A percentile compares a stretch with the other conserved stretches of the same genome.
Evolutionary conservation across 208 protist species (phyloP).

Genomic region (Trypanosomatidae sp.): DNA sequence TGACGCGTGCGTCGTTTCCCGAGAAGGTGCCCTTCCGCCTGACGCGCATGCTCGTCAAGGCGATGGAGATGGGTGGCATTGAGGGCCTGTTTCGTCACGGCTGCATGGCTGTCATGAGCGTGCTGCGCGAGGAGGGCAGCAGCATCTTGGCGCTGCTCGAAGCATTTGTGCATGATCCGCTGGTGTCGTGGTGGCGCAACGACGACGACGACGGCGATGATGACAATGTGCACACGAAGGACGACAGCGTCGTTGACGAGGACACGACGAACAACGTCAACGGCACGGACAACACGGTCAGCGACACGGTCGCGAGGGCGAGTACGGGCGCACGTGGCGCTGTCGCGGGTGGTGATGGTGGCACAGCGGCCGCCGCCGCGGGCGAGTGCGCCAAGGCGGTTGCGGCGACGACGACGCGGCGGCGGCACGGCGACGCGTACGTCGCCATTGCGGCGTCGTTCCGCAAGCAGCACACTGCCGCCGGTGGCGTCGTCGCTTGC

Average conservation of each 20-base stretch:
- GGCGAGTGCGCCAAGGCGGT: no score
- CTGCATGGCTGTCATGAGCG: slow-evolving; percentile 96
- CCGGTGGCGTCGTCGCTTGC: no score
- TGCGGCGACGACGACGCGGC: no score
- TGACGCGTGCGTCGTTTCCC: slow-evolving; percentile 95
- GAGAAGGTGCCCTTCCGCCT: slow-evolving; percentile 99
- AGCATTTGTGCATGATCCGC: slow-evolving; percentile 99
- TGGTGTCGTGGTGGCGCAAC: slow-evolving; percentile 98
- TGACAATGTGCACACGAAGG: slow-evolving; percentile 1
- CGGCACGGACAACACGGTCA: neutral
- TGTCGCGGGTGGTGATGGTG: no score
- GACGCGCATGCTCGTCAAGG: slow-evolving; percentile 99
- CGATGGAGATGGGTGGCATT: slow-evolving; percentile 99
- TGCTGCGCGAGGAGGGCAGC: slow-evolving; percentile 97
- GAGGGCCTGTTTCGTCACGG: slow-evolving; percentile 98
- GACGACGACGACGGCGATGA: slow-evolving; percentile 10
- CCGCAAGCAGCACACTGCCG: no score
- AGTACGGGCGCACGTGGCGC: no score
- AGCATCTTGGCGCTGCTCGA: slow-evolving; percentile 98
- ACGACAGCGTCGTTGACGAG: neutral
- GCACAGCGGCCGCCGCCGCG: neutral
- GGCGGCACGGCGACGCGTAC: no score
- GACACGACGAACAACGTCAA: neutral
- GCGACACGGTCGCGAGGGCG: slow-evolving; percentile 9
- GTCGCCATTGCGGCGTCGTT: no score